phyloP scores from a whole-genome alignment of 768 basidiomycete genomes.

The Tulasnella sp. region DNA sequence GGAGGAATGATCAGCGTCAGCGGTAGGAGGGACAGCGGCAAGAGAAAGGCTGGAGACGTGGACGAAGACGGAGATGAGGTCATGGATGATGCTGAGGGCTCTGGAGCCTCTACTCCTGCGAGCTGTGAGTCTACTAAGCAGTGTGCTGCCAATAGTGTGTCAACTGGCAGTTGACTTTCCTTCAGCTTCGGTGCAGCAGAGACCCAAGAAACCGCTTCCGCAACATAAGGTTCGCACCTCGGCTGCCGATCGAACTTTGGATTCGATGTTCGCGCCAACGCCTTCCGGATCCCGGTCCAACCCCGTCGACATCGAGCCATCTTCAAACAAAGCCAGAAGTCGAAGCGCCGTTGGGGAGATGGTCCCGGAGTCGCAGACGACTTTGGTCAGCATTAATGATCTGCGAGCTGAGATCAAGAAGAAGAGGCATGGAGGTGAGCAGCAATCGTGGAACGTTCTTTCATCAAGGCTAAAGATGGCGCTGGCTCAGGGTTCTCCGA shows the following conservation, averaged over 20 bases:
- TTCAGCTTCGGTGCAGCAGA: not conserved
- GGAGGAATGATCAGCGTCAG: constrained; percentile 1
- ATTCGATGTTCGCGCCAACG: constrained; percentile 72
- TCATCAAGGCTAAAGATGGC: not conserved
- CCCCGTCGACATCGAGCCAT: not conserved
- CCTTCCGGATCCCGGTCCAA: not conserved
- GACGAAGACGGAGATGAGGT: constrained; percentile 17
- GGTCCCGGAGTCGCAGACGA: constrained; percentile 65
- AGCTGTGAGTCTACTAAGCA: not conserved
- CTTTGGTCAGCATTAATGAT: constrained; percentile 58
- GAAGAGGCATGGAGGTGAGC: constrained; percentile 57
- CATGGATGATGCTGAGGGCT: not conserved
- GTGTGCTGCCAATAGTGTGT: not conserved
- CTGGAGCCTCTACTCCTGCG: not conserved
- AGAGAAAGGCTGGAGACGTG: not conserved
- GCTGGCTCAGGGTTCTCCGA: constrained; percentile 54
- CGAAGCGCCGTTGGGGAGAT: constrained; percentile 28
- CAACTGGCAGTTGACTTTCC: not conserved
- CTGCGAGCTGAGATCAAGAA: constrained; percentile 50
- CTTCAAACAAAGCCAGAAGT: constrained; percentile 29
- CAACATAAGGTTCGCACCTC: constrained; percentile 92
- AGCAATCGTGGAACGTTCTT: not conserved
- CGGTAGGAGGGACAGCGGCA: not conserved
- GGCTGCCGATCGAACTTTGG: constrained; percentile 74
- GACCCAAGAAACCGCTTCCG: constrained; percentile 46